Conservation (phyloP, 2,329 filamentous ascomycete genomes). For the Didymella pinodella region DNA sequence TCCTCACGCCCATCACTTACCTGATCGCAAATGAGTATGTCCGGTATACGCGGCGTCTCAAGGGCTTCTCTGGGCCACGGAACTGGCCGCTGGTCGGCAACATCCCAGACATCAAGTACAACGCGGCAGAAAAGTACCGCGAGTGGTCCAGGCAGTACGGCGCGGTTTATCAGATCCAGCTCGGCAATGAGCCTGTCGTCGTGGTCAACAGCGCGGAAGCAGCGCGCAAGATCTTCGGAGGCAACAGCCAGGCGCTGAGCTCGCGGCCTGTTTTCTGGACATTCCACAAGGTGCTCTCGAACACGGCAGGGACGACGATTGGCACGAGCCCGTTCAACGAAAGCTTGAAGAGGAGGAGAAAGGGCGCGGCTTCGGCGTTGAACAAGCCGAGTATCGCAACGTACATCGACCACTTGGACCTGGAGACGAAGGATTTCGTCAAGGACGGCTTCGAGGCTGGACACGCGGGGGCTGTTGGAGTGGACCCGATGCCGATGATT, state of each 20-base stretch:
- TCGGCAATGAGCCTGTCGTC: constrained; percentile 56
- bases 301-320: constrained; percentile 72
- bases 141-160: constrained; percentile 54
- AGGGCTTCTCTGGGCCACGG: constrained; percentile 50
- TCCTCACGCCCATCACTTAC: constrained; percentile 47
- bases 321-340: constrained; percentile 73
- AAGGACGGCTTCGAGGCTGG: constrained; percentile 68
- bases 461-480: constrained; percentile 59
- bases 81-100: constrained; percentile 54
- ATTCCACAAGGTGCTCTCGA: constrained; percentile 64
- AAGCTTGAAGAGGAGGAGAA: constrained; percentile 68
- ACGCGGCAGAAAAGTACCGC: constrained; percentile 55
- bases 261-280: constrained; percentile 56
- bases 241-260: constrained; percentile 53
- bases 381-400: constrained; percentile 70
- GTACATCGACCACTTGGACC: constrained; percentile 68
- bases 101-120: constrained; percentile 54
- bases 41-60: constrained; percentile 46
- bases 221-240: constrained; percentile 53
- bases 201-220: constrained; percentile 55
- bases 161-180: constrained; percentile 56
- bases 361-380: constrained; percentile 70
- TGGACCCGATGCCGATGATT: constrained; percentile 74
- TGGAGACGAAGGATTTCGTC: constrained; percentile 70
- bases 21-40: constrained; percentile 50